A percentile compares a stretch with the other conserved stretches of the same genome.
phyloP scores from a whole-genome alignment of 2,329 filamentous ascomycete species.

The Fusarium veterinarium region DNA sequence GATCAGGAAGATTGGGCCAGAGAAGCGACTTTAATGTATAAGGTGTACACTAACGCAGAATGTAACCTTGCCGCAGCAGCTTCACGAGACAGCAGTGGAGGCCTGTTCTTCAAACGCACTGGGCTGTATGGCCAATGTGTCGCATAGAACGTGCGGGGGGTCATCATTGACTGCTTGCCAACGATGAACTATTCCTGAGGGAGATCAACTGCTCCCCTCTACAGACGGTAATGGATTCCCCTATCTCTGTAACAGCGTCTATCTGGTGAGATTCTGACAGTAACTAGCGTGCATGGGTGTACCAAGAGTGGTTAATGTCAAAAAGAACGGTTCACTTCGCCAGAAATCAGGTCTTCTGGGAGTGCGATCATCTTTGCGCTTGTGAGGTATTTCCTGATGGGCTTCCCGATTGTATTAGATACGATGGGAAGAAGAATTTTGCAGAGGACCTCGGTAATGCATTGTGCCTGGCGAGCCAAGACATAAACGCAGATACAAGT shows the following conservation, averaged over 20 bases:
- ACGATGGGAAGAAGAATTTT: neutral
- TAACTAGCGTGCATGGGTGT: neutral
- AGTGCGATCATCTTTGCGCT: neutral
- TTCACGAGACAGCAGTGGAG: neutral
- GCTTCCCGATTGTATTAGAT: accelerated
- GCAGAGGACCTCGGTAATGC: neutral
- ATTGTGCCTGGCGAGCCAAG: neutral
- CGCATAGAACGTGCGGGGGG: neutral
- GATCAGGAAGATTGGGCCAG: neutral
- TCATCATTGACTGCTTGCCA: accelerated
- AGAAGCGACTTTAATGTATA: neutral
- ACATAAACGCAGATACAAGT: neutral
- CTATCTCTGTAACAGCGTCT: accelerated
- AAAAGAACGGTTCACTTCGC: neutral
- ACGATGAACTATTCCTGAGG: neutral
- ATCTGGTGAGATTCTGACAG: neutral
- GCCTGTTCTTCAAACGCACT: accelerated
- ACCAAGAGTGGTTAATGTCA: neutral
- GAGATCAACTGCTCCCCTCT: neutral
- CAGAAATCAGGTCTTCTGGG: neutral
- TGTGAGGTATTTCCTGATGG: neutral
- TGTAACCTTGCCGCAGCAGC: neutral
- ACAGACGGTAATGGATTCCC: accelerated
- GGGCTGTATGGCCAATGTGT: neutral
- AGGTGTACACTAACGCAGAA: neutral